Evolutionary conservation across 805 yeast species (phyloP).

Genomic region (Kockiozyma suomiensis): DNA sequence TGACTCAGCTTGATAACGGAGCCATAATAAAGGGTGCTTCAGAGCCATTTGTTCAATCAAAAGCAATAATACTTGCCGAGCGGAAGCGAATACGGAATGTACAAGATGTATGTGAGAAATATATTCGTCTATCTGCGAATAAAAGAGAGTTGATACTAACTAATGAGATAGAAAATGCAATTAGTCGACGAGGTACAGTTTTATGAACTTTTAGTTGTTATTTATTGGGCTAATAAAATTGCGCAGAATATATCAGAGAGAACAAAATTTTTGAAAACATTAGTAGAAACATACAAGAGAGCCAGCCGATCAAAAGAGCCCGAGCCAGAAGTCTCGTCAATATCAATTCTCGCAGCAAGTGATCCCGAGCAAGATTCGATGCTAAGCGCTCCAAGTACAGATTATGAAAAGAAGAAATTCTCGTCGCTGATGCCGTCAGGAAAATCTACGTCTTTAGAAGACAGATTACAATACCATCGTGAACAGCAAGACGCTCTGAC

Average conservation of each 20-base stretch:
- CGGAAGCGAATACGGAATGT: constrained; percentile 28
- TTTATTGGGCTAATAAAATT: too few species aligned
- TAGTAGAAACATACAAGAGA: not conserved
- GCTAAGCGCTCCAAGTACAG: constrained; percentile 2
- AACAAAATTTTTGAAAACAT: not conserved
- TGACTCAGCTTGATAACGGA: constrained; percentile 19
- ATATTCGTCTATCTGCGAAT: not conserved
- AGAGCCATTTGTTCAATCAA: constrained; percentile 2
- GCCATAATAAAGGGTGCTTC: not conserved
- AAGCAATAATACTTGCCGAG: constrained; percentile 17
- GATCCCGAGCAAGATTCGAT: constrained; percentile 11
- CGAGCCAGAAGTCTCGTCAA: not conserved
- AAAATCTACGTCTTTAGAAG: constrained; percentile 24
- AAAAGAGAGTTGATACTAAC: not conserved
- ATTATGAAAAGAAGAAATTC: not conserved
- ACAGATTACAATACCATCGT: constrained; percentile 33
- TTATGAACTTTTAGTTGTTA: too few species aligned
- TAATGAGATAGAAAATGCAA: constrained; percentile 18
- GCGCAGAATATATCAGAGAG: constrained; percentile 10
- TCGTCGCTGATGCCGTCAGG: constrained; percentile 8
- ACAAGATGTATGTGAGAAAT: constrained; percentile 32
- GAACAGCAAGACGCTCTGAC: constrained; percentile 52
- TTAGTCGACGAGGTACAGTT: constrained; percentile 22
- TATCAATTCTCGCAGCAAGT: not conserved
- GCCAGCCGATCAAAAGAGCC: not conserved